A percentile compares a stretch with the other conserved stretches of the same genome.
Conservation (phyloP, 1,284 basidiomycete species). For the Leccinum pachyderme region DNA sequence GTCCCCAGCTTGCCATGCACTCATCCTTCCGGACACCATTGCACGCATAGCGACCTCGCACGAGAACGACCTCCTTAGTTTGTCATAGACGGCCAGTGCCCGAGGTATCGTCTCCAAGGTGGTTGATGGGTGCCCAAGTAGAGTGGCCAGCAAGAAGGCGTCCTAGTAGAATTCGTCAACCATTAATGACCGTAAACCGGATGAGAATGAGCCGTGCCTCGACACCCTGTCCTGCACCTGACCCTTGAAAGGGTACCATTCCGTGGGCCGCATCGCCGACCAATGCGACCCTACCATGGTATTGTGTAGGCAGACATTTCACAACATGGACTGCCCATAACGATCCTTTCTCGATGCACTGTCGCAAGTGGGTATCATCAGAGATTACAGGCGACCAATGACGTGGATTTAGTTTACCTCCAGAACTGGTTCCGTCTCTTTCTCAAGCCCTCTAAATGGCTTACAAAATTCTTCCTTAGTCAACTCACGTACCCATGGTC, state of each 20-base stretch:
- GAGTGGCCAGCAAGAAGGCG: constrained; percentile 40
- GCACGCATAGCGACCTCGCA: constrained; percentile 27
- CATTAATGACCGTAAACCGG: too few species aligned
- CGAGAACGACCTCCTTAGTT: constrained; percentile 41
- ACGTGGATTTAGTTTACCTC: constrained; percentile 16
- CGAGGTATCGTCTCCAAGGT: constrained; percentile 34
- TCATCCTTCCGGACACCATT: constrained; percentile 18
- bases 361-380: background rate
- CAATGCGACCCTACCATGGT: constrained; percentile 42
- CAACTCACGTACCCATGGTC: constrained; percentile 33
- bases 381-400: background rate
- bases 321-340: constrained; percentile 52
- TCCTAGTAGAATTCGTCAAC: constrained; percentile 29
- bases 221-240: constrained; percentile 55
- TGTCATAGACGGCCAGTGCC: constrained; percentile 42
- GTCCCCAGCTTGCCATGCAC: constrained; percentile 10
- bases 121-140: constrained; percentile 43
- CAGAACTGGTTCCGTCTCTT: constrained; percentile 27
- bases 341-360: constrained; percentile 41
- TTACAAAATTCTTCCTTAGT: constrained; percentile 25
- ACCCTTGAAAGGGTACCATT: constrained; percentile 54
- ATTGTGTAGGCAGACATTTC: constrained; percentile 39
- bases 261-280: constrained; percentile 60
- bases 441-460: constrained; percentile 30
- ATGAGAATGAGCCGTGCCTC: constrained; percentile 37